phyloP scores from a whole-genome alignment of 2,329 filamentous ascomycete genomes.

The Xylariaceae sp. region DNA sequence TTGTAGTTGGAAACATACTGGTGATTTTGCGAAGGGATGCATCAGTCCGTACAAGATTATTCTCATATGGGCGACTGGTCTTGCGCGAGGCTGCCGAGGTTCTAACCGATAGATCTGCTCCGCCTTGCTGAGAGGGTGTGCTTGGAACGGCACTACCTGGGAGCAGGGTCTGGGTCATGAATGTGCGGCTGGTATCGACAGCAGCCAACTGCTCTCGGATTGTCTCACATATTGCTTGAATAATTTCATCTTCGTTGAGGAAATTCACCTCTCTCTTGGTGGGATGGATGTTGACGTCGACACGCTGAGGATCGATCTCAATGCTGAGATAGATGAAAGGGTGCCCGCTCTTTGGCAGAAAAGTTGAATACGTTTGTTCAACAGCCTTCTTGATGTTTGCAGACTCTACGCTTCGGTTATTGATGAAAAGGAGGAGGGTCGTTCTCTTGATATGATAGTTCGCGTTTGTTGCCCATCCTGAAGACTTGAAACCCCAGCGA shows the following conservation, averaged over 20 bases:
- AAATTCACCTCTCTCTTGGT: constrained; percentile 98
- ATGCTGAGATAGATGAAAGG: constrained; percentile 91
- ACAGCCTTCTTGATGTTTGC: constrained; percentile 81
- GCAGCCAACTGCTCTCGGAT: constrained; percentile 75
- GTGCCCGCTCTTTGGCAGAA: constrained; percentile 89
- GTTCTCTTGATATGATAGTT: constrained; percentile 94
- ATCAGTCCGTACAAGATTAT: constrained; percentile 88
- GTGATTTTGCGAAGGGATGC: constrained; percentile 89
- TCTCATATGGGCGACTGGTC: constrained; percentile 65
- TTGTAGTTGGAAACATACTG: constrained; percentile 74
- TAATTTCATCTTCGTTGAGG: constrained; percentile 94
- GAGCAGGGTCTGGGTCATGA: constrained; percentile 87
- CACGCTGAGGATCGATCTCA: constrained; percentile 84
- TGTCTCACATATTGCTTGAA: constrained; percentile 76
- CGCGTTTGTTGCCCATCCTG: constrained; percentile 82
- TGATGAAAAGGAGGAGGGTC: constrained; percentile 87
- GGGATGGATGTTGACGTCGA: constrained; percentile 96
- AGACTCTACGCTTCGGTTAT: constrained; percentile 90
- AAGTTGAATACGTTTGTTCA: constrained; percentile 83
- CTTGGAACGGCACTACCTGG: constrained; percentile 53
- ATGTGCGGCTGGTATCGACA: constrained; percentile 90
- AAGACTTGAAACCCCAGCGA: constrained; percentile 78
- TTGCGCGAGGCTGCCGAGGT: constrained; percentile 35
- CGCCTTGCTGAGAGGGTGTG: constrained; percentile 23
- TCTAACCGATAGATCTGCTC: constrained; percentile 30